Evolutionary conservation across 106 monocot species (phyloP), one percentile per base, ranked within the genome.

Genomic region (Dendrobium catenatum): DNA sequence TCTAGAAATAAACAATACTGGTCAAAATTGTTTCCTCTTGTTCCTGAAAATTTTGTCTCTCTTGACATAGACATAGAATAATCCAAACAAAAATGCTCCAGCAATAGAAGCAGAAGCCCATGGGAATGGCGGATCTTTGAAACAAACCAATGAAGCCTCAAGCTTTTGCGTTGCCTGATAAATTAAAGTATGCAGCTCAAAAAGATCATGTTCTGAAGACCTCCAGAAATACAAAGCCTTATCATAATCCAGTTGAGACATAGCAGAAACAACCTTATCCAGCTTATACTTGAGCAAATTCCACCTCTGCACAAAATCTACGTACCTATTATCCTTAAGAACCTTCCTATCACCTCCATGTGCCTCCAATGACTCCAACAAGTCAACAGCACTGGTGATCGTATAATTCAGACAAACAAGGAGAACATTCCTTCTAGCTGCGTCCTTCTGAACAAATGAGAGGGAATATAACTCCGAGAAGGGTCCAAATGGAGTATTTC

Each of bases 401-500:
- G 95, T 91, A 55, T 82, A 94, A 79, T 98, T 98, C 86, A 98
- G 79, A 40, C 81, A 78, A 10, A 91, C 88, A 41, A 98, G 88
- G 46, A 98, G 84, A 77, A 91, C 84, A 81, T 98, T 98, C 68
- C 98, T 92, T 66, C 74, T 81, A n/a, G 95, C 93, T 33, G 98
- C 91, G 84, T 98, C 95, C 81, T 80, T 94, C 59, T 98, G 97
- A 70, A 83, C 97, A 83, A 98, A 98, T 5, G 97, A 98, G 42
- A 98, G 81, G 9, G 97, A 89, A 5, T 78, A 70, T 54, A 89
- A 84, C 42, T 92, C 92, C 1, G 92, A 81, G 81, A 98, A 98
- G 15, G 97, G 97, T 0, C 97, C 97, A 78, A 98, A 98, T 20
- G 97, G 97, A 37, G 94, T 94, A 73, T 94, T 94, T 18, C 97